Percentiles rank a stretch among this genome's conserved stretches.
Evolutionary conservation across 2,329 filamentous ascomycete species (phyloP).

Genomic region (Arthroderma sp.): DNA sequence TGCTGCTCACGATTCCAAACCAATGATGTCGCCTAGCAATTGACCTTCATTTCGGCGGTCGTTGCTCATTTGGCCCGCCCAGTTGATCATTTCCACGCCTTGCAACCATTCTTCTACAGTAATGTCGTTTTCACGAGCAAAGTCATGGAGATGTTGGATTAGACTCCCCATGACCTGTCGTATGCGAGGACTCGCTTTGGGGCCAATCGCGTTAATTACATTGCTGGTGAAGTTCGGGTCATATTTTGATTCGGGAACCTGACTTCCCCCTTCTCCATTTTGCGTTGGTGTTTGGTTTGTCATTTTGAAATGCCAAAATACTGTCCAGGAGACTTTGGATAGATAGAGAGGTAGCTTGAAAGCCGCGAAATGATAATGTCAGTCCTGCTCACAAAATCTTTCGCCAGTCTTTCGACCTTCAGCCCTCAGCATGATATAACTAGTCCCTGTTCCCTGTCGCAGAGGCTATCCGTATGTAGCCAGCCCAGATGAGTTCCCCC

Average conservation of each 20-base stretch:
- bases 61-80: constrained; percentile 49
- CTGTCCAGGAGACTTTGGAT: no score
- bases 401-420: no score
- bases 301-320: no score
- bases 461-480: no score
- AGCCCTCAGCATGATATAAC: no score
- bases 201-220: constrained; percentile 62
- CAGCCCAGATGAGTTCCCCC: no score
- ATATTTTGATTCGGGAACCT: background rate
- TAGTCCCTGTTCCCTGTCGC: no score
- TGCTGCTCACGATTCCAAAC: constrained; percentile 41
- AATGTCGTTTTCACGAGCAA: constrained; percentile 44
- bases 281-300: no score
- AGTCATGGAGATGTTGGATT: constrained; percentile 46
- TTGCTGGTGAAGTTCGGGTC: constrained; percentile 46
- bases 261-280: no score
- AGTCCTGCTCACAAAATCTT: no score
- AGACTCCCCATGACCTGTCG: constrained; percentile 45
- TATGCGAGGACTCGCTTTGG: constrained; percentile 54
- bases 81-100: constrained; percentile 45
- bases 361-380: no score
- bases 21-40: constrained; percentile 45
- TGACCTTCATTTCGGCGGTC: constrained; percentile 51
- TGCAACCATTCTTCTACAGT: constrained; percentile 48
- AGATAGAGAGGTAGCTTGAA: no score